These are phyloP conservation scores for Botrytis hyacinthi DNA, from an alignment of 2,329 filamentous ascomycete species.

Conservation along the genomic window DNA sequence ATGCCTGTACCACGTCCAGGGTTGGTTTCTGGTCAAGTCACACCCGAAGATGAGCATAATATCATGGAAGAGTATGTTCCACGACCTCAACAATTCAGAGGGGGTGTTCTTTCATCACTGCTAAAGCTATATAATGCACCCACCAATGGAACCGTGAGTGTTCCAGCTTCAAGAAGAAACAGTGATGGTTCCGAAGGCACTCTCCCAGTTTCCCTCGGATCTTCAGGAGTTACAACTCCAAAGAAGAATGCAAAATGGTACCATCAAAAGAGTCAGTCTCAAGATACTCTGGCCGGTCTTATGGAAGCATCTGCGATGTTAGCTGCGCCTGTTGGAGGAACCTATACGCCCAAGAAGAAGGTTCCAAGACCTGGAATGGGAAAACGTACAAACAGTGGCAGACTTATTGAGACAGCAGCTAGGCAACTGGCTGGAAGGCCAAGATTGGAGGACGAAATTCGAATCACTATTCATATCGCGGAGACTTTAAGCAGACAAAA, in stretches of 20 bases:
- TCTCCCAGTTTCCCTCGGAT: conserved; percentile 42
- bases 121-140: conserved; percentile 66
- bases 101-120: conserved; percentile 70
- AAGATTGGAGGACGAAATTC: conserved; percentile 40
- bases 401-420: conserved; percentile 30
- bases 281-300: conserved; percentile 50
- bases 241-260: conserved; percentile 38
- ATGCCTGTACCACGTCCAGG: conserved; percentile 27
- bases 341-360: conserved; percentile 39
- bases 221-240: conserved; percentile 42
- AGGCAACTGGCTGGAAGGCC: conserved; percentile 30
- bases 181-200: conserved; percentile 39
- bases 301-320: conserved; percentile 55
- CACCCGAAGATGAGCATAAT: conserved; percentile 42
- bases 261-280: conserved; percentile 45
- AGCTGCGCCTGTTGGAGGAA: conserved; percentile 46
- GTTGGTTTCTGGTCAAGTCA: conserved; percentile 46
- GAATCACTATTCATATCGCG: conserved; percentile 59
- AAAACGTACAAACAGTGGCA: conserved; percentile 32
- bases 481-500: conserved; percentile 74
- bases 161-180: conserved; percentile 30
- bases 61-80: conserved; percentile 63
- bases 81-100: conserved; percentile 65
- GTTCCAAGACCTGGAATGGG: conserved; percentile 32
- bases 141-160: conserved; percentile 29